Percentiles rank a stretch among this genome's conserved stretches.
Evolutionary conservation across 129 eudicot species (phyloP).

Genomic region (Pseudognaphalium luteoalbum): DNA sequence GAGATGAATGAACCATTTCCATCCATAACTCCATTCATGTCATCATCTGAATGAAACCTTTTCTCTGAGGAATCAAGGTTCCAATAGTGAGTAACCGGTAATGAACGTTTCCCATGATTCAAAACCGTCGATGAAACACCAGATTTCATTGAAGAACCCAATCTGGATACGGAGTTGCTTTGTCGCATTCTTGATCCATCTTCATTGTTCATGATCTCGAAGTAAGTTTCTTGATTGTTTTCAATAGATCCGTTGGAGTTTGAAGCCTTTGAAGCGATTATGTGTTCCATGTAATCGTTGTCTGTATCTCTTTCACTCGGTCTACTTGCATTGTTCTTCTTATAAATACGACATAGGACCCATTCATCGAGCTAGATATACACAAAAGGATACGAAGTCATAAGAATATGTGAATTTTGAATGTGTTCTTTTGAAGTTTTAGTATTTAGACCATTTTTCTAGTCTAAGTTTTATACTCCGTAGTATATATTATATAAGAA

Average conservation of each 20-base stretch:
- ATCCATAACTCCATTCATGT: conserved; percentile 40
- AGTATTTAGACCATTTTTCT: background rate
- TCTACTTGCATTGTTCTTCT: conserved; percentile 36
- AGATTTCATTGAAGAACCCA: conserved; percentile 36
- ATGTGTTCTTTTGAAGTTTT: background rate
- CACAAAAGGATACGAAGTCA: background rate
- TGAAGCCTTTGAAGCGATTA: conserved; percentile 27
- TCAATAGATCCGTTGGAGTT: conserved; percentile 20
- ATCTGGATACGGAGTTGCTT: conserved; percentile 28
- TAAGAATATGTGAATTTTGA: background rate
- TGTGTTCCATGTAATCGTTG: conserved; percentile 30
- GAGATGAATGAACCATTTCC: conserved; percentile 41
- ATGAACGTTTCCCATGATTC: conserved; percentile 33
- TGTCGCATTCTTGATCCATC: conserved; percentile 33
- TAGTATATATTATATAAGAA: no score
- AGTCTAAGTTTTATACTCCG: no score
- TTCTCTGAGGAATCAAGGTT: conserved; percentile 37
- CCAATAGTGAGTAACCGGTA: conserved; percentile 34
- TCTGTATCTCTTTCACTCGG: conserved; percentile 28
- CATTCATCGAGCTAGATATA: conserved; percentile 39
- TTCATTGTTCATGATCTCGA: conserved; percentile 40
- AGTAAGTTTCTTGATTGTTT: conserved; percentile 37
- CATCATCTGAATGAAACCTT: conserved; percentile 38
- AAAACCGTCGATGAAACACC: conserved; percentile 30
- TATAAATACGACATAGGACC: conserved; percentile 43